phyloP scores from a whole-genome alignment of 2,329 filamentous ascomycete species.

The Alternaria hordeiaustralica region DNA sequence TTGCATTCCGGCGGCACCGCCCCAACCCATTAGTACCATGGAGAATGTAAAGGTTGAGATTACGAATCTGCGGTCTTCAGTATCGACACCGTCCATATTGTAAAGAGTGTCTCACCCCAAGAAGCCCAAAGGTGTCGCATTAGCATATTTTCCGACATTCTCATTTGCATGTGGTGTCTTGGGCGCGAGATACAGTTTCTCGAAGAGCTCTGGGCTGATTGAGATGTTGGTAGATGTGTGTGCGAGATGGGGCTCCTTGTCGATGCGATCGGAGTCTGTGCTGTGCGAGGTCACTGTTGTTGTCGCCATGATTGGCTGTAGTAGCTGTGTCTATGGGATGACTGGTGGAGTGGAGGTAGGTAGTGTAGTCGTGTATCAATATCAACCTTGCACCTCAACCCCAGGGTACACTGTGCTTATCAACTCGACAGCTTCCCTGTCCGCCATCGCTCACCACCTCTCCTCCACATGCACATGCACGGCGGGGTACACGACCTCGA shows the following conservation, averaged over 20 bases:
- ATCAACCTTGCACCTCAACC: not conserved
- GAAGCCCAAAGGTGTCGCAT: conserved; percentile 38
- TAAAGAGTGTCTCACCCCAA: conserved; percentile 25
- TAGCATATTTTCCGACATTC: conserved; percentile 26
- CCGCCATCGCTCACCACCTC: not conserved
- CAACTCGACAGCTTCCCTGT: not conserved
- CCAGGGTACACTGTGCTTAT: not conserved
- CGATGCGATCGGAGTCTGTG: conserved; percentile 23
- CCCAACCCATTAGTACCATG: conserved; percentile 51
- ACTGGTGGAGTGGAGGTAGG: not conserved
- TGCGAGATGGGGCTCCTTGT: conserved; percentile 24
- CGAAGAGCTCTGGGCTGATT: conserved; percentile 37
- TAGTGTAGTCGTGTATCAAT: not conserved
- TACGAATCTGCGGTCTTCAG: conserved; percentile 35
- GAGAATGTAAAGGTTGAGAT: conserved; percentile 51
- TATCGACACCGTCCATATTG: not conserved
- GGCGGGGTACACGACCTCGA: not conserved
- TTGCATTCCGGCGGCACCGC: conserved; percentile 45
- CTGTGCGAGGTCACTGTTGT: conserved; percentile 6
- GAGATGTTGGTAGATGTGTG: conserved; percentile 37
- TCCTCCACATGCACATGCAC: not conserved
- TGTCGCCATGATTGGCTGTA: conserved; percentile 1
- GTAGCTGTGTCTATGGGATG: not conserved
- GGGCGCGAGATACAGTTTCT: conserved; percentile 36
- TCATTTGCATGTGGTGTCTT: conserved; percentile 33